phyloP scores from a whole-genome alignment of 345 rosid genomes.

The Salix arbutifolia region DNA sequence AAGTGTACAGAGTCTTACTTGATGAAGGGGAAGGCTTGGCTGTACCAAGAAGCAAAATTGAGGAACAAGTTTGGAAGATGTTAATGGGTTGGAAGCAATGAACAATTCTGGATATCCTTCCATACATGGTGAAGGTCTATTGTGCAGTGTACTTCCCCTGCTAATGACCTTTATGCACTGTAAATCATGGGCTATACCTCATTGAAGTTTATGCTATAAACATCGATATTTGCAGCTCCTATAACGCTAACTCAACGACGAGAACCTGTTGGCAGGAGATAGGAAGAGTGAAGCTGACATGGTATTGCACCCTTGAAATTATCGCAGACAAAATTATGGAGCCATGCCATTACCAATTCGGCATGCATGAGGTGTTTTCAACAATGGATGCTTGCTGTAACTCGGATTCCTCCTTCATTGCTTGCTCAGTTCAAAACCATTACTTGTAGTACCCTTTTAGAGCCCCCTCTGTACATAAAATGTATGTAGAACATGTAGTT shows the following conservation, averaged over 20 bases:
- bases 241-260: background rate
- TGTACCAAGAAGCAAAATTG: conserved; percentile 47
- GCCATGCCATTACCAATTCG: background rate
- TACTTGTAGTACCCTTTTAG: background rate
- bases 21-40: conserved; percentile 66
- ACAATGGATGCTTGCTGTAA: background rate
- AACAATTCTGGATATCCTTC: background rate
- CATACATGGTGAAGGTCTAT: background rate
- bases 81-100: conserved; percentile 86
- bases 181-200: conserved; percentile 7
- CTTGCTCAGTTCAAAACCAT: background rate
- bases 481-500: background rate
- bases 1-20: conserved; percentile 78
- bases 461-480: background rate
- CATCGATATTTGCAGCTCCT: background rate
- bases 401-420: background rate
- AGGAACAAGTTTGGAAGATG: conserved; percentile 77
- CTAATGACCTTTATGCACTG: background rate
- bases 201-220: background rate
- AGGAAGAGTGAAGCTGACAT: background rate
- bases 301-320: background rate
- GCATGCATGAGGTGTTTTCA: conserved; percentile 1
- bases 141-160: background rate
- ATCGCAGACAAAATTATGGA: background rate
- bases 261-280: conserved; percentile 3